Base-by-base conservation (phyloP, 345 rosid genomes). In the Cardamine resedifolia region DNA sequence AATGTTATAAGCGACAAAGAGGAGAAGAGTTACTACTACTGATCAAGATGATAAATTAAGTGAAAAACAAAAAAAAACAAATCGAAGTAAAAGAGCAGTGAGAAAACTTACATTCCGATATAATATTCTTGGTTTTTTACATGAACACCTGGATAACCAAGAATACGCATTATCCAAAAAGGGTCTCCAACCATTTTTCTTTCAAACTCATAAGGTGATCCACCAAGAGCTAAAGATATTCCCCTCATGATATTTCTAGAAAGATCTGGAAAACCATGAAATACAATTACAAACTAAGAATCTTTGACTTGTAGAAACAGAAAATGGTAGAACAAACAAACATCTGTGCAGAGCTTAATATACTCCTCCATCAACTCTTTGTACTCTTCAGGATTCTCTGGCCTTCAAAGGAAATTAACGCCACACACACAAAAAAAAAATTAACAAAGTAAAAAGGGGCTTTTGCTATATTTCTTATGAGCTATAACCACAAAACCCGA, bases 211-310 rank as follows among this genome's bases (percentile, higher is more conserved):
- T 80, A 63, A 4, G 85, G 84, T 68, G 84, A 83, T 72, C 91
- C 86, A 41, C 88, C 83, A 71, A 90, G 77, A 43, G 90, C 96
- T 28, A 92, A 58, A 31, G 91, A 84, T 10, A 88, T 86, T 58
- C 96, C 91, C 14, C 86, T 79, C 83, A 90, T 55, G 44, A 92
- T 90, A 58, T 87, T 87, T 65, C 85, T 87, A 5, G 96, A 90
- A 66, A 90, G 86, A 43, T 83, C 96, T 92, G 53, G 4, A 52
- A 47, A 67, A 18, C 11, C 10, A 66, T 55, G 55, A 23, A 59
- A 34, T 70, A 10, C 53, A 47, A 44, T 50, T 38, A 36, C 10
- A 36, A 16, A 2, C 62, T n/a, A n/a, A n/a, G n/a, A n/a, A n/a
- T n/a, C n/a, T n/a, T n/a, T n/a, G n/a, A n/a, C n/a, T n/a, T n/a